Conservation (phyloP, 768 basidiomycete genomes). For the Mycena polygramma region DNA sequence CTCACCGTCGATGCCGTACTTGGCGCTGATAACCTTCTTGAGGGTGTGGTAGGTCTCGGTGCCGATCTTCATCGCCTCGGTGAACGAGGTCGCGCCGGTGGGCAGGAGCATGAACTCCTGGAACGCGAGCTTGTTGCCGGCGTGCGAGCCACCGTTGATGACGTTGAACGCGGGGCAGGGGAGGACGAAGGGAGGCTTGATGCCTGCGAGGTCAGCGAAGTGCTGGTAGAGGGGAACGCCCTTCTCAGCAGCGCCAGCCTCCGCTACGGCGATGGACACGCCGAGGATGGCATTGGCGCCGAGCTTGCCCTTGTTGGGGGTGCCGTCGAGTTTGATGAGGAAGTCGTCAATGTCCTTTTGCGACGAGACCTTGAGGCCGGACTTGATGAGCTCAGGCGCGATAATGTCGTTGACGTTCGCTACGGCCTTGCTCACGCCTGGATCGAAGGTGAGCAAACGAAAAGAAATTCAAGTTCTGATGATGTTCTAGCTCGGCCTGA, state of each 20-base stretch:
- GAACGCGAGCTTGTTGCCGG: conserved; percentile 99
- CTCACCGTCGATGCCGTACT: conserved; percentile 98
- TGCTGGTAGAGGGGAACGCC: conserved; percentile 96
- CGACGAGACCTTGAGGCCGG: conserved; percentile 84
- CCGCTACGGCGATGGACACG: conserved; percentile 94
- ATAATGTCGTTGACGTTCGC: conserved; percentile 93
- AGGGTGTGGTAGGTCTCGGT: conserved; percentile 98
- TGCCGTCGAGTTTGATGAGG: conserved; percentile 97
- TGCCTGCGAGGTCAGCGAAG: conserved; percentile 95
- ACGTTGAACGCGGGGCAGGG: conserved; percentile 98
- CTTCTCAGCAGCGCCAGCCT: conserved; percentile 96
- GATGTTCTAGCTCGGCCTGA: too few species aligned
- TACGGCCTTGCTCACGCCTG: conserved; percentile 95
- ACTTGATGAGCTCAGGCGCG: conserved; percentile 88
- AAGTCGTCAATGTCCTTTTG: conserved; percentile 98
- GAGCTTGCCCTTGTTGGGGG: conserved; percentile 98
- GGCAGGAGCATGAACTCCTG: conserved; percentile 99
- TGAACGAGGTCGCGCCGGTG: conserved; percentile 91
- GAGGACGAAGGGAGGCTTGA: conserved; percentile 93
- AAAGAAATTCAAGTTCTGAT: conserved; percentile 9
- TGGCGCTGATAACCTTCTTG: conserved; percentile 99
- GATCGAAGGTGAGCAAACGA: conserved; percentile 15
- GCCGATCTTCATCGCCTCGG: conserved; percentile 98
- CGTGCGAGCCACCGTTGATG: conserved; percentile 99
- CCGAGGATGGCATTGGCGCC: conserved; percentile 99